These are phyloP conservation scores for Arthroderma sp. DNA, from an alignment of 2,329 filamentous ascomycete genomes.

Conservation along the genomic window DNA sequence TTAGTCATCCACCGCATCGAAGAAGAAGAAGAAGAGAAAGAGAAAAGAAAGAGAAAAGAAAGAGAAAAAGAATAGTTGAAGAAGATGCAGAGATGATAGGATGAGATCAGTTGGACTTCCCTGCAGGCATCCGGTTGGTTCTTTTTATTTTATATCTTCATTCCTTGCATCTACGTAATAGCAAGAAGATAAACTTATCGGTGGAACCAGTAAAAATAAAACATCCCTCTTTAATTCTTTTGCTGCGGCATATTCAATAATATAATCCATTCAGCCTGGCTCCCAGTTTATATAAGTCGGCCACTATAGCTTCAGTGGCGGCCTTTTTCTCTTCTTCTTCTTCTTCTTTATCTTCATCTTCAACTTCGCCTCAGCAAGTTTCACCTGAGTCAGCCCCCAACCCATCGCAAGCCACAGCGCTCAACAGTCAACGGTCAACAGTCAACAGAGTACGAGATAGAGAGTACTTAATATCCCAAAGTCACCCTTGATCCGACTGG, in stretches of 20 bases:
- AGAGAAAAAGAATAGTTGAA: not conserved
- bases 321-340: not conserved
- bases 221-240: not conserved
- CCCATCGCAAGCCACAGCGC: not conserved
- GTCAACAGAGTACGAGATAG: not conserved
- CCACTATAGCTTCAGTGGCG: no score
- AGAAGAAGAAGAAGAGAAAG: not conserved
- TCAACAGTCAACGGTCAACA: not conserved
- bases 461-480: not conserved
- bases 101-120: not conserved
- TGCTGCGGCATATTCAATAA: not conserved
- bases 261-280: no score
- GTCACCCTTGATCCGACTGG: not conserved
- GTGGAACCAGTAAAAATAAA: slow-evolving; percentile 2
- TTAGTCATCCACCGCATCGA: not conserved
- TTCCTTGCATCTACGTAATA: not conserved
- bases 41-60: not conserved
- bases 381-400: not conserved
- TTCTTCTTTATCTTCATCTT: not conserved
- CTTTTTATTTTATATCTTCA: not conserved
- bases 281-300: no score
- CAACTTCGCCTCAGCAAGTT: not conserved
- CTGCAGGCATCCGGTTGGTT: not conserved
- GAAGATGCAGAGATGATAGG: not conserved
- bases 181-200: not conserved